Base-by-base conservation (phyloP, 345 rosid species). In the Bruguiera gymnorhiza region DNA sequence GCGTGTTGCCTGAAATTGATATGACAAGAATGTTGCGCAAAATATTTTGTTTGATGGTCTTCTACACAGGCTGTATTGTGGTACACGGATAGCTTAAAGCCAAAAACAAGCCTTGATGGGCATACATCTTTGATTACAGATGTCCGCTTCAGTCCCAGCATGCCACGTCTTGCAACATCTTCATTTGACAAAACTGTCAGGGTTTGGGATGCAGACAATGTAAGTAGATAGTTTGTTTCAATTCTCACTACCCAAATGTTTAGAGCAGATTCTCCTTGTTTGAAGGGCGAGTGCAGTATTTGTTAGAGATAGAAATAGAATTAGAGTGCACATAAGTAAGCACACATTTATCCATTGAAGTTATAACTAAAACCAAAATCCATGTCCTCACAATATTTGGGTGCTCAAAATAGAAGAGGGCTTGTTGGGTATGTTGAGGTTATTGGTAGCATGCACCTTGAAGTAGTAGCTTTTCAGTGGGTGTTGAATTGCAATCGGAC, bases 121-220 rank as follows among this genome's bases (percentile, higher is more conserved):
- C 99, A 95, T 82, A 63, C 91, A 20, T 65, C 81, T 32, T 71
- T 85, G 81, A 92, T 95, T 68, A 95, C 97, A 3, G 98, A 95
- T 70, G 86, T 95, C 56, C 99, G 99, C 66, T 95, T 95, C 77
- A 90, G 98, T 78, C 93, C 97, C 20, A 90, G 86, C 89, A 83
- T 82, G 84, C 71, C 96, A 43, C 94, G 93, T 23, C 89, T 95
- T 67, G 99, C 98, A 37, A 95, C 99, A 52, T 92, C 99, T 59
- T 95, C 99, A 16, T 95, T 86, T 60, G 99, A 95, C 84, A 92
- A 92, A 81, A 88, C 97, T 70, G 99, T 95, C 82, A 82, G 92
- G 76, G 97, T 95, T 69, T 95, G 99, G 99, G 99, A 95, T 72
- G 97, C 91, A 73, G 99, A 92, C 77, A 92, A 85, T 77, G 99